Conservation (phyloP, 768 basidiomycete species). For the Kwoniella bestiolae region DNA sequence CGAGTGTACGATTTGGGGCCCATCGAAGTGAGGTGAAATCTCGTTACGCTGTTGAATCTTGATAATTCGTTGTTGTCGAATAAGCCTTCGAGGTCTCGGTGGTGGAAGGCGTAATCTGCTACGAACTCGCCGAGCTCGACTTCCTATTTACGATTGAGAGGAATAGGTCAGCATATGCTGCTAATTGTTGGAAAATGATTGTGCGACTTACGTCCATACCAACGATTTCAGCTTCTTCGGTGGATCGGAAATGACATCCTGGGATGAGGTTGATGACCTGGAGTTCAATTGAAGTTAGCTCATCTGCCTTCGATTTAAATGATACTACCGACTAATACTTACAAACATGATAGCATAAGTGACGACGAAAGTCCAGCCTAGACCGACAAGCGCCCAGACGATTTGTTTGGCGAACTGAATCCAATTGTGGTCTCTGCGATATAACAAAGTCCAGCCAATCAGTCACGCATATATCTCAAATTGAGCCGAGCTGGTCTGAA, state of each 20-base stretch:
- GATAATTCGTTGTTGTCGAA: slow-evolving; percentile 28
- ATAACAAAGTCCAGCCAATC: neutral
- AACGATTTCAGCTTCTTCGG: slow-evolving; percentile 62
- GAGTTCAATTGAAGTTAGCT: too few relatives aligned
- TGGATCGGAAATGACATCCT: slow-evolving; percentile 68
- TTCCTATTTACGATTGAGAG: slow-evolving; percentile 30
- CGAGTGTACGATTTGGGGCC: slow-evolving; percentile 7
- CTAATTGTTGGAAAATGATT: neutral
- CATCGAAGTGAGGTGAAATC: slow-evolving; percentile 19
- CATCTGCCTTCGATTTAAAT: too few relatives aligned
- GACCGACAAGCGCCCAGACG: slow-evolving; percentile 59
- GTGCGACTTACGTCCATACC: slow-evolving; percentile 69
- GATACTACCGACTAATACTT: too few relatives aligned
- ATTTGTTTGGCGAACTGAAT: slow-evolving; percentile 84
- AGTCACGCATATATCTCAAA: too few relatives aligned
- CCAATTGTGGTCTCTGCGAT: slow-evolving; percentile 55
- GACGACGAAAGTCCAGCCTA: slow-evolving; percentile 57
- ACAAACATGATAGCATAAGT: slow-evolving; percentile 55
- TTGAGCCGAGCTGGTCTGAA: too few relatives aligned
- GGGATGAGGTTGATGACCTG: slow-evolving; percentile 89
- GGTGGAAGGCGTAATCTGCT: slow-evolving; percentile 54
- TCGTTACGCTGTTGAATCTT: slow-evolving; percentile 16
- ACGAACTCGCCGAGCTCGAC: slow-evolving; percentile 55
- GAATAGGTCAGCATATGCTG: slow-evolving; percentile 59
- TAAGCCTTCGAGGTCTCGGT: slow-evolving; percentile 54